phyloP scores from a whole-genome alignment of 106 monocot genomes.

The Dioscorea dumetorum region DNA sequence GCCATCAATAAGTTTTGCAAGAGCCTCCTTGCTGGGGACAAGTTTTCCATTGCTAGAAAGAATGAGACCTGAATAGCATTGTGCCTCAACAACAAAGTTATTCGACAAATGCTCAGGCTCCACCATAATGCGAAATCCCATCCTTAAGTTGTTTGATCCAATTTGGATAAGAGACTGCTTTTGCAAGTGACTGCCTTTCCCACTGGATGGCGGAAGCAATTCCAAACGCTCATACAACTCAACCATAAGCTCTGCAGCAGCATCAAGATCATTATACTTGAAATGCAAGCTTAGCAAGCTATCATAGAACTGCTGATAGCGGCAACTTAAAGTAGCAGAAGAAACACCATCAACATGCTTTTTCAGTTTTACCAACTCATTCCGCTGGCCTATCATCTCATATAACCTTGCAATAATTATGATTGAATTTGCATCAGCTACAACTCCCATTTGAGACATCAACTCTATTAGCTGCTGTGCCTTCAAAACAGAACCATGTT shows the following conservation, averaged over 20 bases:
- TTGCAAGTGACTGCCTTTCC: constrained; percentile 10
- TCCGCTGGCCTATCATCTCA: constrained; percentile 57
- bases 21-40: constrained; percentile 50
- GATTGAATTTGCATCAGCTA: constrained; percentile 61
- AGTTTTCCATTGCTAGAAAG: constrained; percentile 42
- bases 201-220: constrained; percentile 1
- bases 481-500: constrained; percentile 36
- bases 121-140: constrained; percentile 37
- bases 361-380: constrained; percentile 58
- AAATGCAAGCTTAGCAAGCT: constrained; percentile 73
- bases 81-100: constrained; percentile 35
- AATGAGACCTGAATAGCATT: constrained; percentile 24
- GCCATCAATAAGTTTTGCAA: constrained; percentile 66
- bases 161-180: constrained; percentile 38
- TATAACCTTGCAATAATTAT: constrained; percentile 47
- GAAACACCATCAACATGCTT: constrained; percentile 29
- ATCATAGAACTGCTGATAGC: constrained; percentile 60
- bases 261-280: constrained; percentile 73
- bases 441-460: constrained; percentile 45
- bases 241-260: constrained; percentile 56
- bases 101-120: constrained; percentile 22
- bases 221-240: constrained; percentile 32
- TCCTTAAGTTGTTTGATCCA: constrained; percentile 68
- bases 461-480: constrained; percentile 50
- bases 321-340: constrained; percentile 18